These are phyloP conservation scores for Zymoseptoria tritici DNA, from an alignment of 2,329 filamentous ascomycete species.

Conservation along the genomic window DNA sequence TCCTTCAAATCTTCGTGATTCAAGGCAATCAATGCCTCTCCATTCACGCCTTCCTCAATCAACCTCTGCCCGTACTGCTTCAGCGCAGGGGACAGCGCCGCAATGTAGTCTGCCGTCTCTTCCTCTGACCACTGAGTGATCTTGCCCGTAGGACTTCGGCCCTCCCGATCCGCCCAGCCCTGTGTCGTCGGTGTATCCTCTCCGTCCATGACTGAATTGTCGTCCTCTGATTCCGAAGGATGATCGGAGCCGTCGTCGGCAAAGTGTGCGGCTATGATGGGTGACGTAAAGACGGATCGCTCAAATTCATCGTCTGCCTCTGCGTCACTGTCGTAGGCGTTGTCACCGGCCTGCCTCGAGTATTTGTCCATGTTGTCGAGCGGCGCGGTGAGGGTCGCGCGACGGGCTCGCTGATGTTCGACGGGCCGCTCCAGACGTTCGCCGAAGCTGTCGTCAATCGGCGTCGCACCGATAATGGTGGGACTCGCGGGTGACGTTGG, in stretches of 20 bases:
- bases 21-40: slow-evolving; percentile 80
- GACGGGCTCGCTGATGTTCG: slow-evolving; percentile 8
- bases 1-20: slow-evolving; percentile 91
- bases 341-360: slow-evolving; percentile 24
- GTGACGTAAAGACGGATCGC: slow-evolving; percentile 59
- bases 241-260: slow-evolving; percentile 57
- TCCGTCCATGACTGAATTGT: slow-evolving; percentile 28
- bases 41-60: slow-evolving; percentile 86
- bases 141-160: slow-evolving; percentile 59
- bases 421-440: slow-evolving; percentile 9
- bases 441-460: slow-evolving; percentile 28
- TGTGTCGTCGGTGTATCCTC: slow-evolving; percentile 71
- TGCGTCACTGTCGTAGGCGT: slow-evolving; percentile 64
- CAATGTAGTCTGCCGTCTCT: slow-evolving; percentile 84
- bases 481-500: slow-evolving; percentile 21
- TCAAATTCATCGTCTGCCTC: slow-evolving; percentile 81
- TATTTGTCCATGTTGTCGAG: slow-evolving; percentile 27
- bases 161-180: slow-evolving; percentile 29
- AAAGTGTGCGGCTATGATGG: slow-evolving; percentile 55
- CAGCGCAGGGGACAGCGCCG: slow-evolving; percentile 29
- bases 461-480: slow-evolving; percentile 24
- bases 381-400: slow-evolving; percentile 9
- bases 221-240: slow-evolving; percentile 45
- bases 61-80: slow-evolving; percentile 29
- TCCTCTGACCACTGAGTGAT: slow-evolving; percentile 77